A percentile compares a stretch with the other conserved stretches of the same genome.
Evolutionary conservation across 2,329 filamentous ascomycete genomes (phyloP).

Genomic region (Colletotrichum tabaci): DNA sequence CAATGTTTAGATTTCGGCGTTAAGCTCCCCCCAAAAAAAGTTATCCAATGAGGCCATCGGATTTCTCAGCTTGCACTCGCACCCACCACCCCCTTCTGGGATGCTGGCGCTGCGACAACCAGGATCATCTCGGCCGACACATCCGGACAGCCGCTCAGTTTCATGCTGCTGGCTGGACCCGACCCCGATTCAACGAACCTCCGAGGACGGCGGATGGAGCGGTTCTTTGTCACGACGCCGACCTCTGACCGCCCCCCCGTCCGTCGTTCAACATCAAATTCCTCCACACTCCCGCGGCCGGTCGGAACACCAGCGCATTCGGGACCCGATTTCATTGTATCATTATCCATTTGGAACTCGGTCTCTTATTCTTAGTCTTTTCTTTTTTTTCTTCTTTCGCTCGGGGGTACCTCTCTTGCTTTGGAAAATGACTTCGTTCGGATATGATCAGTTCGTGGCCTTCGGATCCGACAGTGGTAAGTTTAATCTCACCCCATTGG

Average conservation of each 20-base stretch:
- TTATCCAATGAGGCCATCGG: constrained; percentile 14
- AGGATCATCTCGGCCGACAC: constrained; percentile 27
- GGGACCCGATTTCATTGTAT: background rate
- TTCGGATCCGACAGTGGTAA: constrained; percentile 65
- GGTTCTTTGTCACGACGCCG: constrained; percentile 6
- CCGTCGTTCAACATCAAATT: background rate
- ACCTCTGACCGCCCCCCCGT: background rate
- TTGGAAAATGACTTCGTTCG: constrained; percentile 33
- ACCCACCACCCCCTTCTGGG: background rate
- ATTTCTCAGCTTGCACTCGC: constrained; percentile 15
- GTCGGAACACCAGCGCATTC: background rate
- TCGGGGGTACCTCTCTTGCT: background rate
- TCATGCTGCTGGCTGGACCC: constrained; percentile 10
- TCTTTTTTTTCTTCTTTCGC: background rate
- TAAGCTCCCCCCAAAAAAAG: background rate
- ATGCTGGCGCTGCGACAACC: background rate
- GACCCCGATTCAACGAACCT: constrained; percentile 17
- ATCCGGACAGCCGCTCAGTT: constrained; percentile 14
- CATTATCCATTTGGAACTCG: background rate
- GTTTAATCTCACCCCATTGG: constrained; percentile 35
- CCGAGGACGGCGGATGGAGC: constrained; percentile 26
- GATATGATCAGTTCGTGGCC: constrained; percentile 56
- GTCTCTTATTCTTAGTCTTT: background rate
- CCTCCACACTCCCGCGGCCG: background rate
- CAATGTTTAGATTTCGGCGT: constrained; percentile 23